Evolutionary conservation across 108 stramenopile genomes (phyloP).

Genomic region (Discostella stelligeroides): DNA sequence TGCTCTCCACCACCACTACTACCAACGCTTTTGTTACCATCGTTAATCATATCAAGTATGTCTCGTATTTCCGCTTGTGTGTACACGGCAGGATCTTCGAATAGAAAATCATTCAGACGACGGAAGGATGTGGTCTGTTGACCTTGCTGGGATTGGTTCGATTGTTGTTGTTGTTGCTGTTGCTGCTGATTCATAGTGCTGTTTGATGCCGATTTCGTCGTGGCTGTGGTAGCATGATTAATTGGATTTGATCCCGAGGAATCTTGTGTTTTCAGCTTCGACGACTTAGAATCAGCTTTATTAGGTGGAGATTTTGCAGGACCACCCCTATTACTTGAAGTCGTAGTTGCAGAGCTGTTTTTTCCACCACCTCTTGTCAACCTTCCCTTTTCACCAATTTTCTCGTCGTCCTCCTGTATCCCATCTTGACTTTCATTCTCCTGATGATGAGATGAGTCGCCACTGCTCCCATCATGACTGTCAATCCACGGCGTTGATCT

Average conservation of each 20-base stretch:
- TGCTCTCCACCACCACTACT: constrained; percentile 14
- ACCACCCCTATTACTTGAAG: too few species aligned
- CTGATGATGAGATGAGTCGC: constrained; percentile 8
- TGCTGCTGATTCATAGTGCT: neutral
- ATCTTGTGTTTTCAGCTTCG: neutral
- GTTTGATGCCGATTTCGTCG: neutral
- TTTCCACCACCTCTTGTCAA: too few species aligned
- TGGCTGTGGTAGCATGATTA: neutral
- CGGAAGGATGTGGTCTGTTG: constrained; percentile 43
- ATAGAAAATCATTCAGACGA: constrained; percentile 69
- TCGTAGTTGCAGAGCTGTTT: too few species aligned
- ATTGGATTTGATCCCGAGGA: neutral
- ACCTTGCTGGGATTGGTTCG: constrained; percentile 12
- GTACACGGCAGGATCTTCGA: constrained; percentile 85
- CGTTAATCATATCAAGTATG: constrained; percentile 88
- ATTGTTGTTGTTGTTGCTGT: constrained; percentile 4
- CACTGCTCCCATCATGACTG: neutral
- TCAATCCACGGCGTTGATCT: neutral
- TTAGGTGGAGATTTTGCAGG: too few species aligned
- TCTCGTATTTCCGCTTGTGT: constrained; percentile 79
- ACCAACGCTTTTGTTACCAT: constrained; percentile 61
- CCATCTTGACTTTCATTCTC: constrained; percentile 10
- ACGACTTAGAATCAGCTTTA: neutral
- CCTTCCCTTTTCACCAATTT: too few species aligned
- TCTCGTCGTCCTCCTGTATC: too few species aligned